These are phyloP conservation scores for Phytomonas sp. DNA, from an alignment of 208 protist genomes.

Conservation along the genomic window DNA sequence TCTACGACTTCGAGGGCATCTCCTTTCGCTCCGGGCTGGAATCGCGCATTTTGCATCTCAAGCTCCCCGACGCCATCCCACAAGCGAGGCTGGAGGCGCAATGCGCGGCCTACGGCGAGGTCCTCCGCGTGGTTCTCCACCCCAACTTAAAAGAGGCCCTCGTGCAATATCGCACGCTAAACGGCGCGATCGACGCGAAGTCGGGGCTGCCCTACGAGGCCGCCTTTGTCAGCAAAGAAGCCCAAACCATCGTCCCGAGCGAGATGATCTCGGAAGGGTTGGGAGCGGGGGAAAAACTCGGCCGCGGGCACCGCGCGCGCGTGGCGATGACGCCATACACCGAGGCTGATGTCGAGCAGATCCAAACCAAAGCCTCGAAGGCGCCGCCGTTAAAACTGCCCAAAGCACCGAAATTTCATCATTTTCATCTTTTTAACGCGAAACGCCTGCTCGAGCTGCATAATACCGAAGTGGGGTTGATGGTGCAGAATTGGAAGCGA, in stretches of 20 bases:
- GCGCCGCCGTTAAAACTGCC: constrained; percentile 61
- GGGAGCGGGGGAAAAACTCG: constrained; percentile 64
- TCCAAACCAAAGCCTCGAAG: constrained; percentile 42
- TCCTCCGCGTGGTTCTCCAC: constrained; percentile 70
- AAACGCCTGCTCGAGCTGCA: constrained; percentile 79
- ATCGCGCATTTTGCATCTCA: constrained; percentile 67
- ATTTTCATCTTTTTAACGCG: constrained; percentile 76
- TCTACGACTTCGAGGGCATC: constrained; percentile 95
- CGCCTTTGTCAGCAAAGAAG: constrained; percentile 45
- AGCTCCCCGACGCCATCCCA: constrained; percentile 36
- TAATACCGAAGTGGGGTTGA: constrained; percentile 65
- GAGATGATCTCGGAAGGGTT: constrained; percentile 79
- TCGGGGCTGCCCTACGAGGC: constrained; percentile 55
- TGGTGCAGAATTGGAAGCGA: constrained; percentile 73
- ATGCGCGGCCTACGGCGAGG: constrained; percentile 62
- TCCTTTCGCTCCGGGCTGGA: constrained; percentile 76
- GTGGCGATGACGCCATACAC: constrained; percentile 49
- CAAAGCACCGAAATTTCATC: constrained; percentile 53
- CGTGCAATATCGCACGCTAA: constrained; percentile 66
- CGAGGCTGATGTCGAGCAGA: constrained; percentile 49
- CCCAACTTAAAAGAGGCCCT: constrained; percentile 81
- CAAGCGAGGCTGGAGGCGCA: constrained; percentile 59
- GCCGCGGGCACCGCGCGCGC: constrained; percentile 77
- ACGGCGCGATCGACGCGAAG: constrained; percentile 77
- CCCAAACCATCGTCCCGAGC: constrained; percentile 63